Conservation (phyloP, 1,284 basidiomycete genomes). For the Xerocomus nothofagi region DNA sequence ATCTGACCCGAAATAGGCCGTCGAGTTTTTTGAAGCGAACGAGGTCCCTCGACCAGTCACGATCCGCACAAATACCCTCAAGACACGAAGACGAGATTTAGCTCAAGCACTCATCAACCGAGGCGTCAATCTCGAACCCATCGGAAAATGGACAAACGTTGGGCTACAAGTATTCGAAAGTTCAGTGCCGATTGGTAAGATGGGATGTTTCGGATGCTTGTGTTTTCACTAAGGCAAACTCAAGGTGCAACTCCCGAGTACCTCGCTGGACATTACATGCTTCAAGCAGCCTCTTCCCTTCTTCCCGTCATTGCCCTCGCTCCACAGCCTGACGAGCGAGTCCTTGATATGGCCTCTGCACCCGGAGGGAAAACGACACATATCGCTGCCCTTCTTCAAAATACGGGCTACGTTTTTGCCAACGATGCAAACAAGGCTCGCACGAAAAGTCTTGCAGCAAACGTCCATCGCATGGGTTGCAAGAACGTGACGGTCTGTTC, state of each 20-base stretch:
- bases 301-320: conserved; percentile 96
- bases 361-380: conserved; percentile 98
- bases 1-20: conserved; percentile 58
- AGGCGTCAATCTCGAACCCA: conserved; percentile 95
- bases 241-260: conserved; percentile 95
- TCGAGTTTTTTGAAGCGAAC: conserved; percentile 99
- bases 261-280: conserved; percentile 99
- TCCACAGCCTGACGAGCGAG: conserved; percentile 91
- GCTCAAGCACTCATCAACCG: conserved; percentile 95
- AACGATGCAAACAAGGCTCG: conserved; percentile 96
- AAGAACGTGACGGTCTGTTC: conserved; percentile 98
- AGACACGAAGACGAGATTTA: conserved; percentile 90
- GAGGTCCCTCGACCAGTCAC: conserved; percentile 96
- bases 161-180: conserved; percentile 98
- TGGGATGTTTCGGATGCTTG: neutral
- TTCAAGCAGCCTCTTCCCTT: conserved; percentile 98
- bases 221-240: conserved; percentile 4
- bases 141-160: conserved; percentile 99
- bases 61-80: conserved; percentile 96
- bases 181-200: conserved; percentile 84
- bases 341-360: conserved; percentile 98
- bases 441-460: conserved; percentile 95
- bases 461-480: conserved; percentile 95
- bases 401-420: conserved; percentile 97
- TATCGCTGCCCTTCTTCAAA: conserved; percentile 94